phyloP scores from a whole-genome alignment of 2,329 filamentous ascomycete species.

The Alternaria triticimaculans region DNA sequence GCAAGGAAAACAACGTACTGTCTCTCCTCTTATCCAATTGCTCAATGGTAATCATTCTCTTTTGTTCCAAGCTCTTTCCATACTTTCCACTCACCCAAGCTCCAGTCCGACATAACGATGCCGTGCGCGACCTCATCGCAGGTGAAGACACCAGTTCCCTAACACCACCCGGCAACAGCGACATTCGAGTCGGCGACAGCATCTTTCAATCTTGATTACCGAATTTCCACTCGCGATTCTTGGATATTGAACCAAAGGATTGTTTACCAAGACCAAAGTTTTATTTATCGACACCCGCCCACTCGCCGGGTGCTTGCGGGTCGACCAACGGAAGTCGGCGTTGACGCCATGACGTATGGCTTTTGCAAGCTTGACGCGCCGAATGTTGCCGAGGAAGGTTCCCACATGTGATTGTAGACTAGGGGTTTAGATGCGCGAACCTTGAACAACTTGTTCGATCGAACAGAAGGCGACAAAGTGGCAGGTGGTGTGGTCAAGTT shows the following conservation, averaged over 20 bases:
- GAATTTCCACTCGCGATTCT: accelerated
- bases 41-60: constrained; percentile 37
- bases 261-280: not conserved
- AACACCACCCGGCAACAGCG: constrained; percentile 29
- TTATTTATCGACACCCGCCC: constrained; percentile 9
- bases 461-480: no score
- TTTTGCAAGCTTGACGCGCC: constrained; percentile 20
- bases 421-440: no score
- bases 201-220: not conserved
- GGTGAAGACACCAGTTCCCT: constrained; percentile 22
- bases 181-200: constrained; percentile 11
- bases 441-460: no score
- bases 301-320: constrained; percentile 23
- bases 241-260: not conserved
- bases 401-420: not conserved
- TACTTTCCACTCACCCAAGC: not conserved
- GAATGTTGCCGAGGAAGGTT: not conserved
- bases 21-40: constrained; percentile 39
- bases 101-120: not conserved
- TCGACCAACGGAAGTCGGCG: constrained; percentile 8
- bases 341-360: constrained; percentile 25
- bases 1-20: constrained; percentile 26
- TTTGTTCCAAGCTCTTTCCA: constrained; percentile 24
- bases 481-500: no score
- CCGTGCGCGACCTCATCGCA: constrained; percentile 9